Percentiles rank a stretch among this genome's conserved stretches.
phyloP scores from a whole-genome alignment of 2,329 filamentous ascomycete species.

The Cladobotryum protrusum region DNA sequence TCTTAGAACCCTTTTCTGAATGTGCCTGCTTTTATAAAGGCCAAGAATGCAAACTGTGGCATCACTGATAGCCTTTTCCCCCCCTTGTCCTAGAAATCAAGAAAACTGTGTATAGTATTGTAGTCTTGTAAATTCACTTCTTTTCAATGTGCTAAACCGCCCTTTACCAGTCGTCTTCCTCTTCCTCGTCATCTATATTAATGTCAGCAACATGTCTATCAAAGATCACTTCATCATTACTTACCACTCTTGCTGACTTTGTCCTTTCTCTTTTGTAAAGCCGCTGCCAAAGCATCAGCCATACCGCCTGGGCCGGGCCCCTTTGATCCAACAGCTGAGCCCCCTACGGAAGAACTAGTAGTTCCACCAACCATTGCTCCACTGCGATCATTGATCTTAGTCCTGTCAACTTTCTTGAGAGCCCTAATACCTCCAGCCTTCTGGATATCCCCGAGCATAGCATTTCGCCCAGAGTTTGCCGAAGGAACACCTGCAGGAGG shows the following conservation, averaged over 20 bases:
- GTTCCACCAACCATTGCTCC: slow-evolving; percentile 50
- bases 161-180: slow-evolving; percentile 66
- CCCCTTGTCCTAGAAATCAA: background rate
- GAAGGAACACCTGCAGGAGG: slow-evolving; percentile 39
- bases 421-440: slow-evolving; percentile 59
- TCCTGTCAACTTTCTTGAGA: slow-evolving; percentile 69
- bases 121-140: background rate
- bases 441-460: slow-evolving; percentile 66
- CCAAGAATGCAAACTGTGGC: slow-evolving; percentile 1
- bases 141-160: background rate
- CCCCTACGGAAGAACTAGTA: slow-evolving; percentile 43
- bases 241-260: slow-evolving; percentile 94
- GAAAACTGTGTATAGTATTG: background rate
- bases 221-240: slow-evolving; percentile 30
- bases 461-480: slow-evolving; percentile 45
- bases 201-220: background rate
- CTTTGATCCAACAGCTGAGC: slow-evolving; percentile 45
- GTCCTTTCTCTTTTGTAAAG: slow-evolving; percentile 76
- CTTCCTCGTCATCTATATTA: slow-evolving; percentile 63
- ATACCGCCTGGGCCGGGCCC: slow-evolving; percentile 56
- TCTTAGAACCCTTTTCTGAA: background rate
- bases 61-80: too few species aligned
- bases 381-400: slow-evolving; percentile 66
- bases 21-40: background rate
- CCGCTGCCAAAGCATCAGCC: slow-evolving; percentile 75